These are phyloP conservation scores for Sporisorium graminicola DNA, from an alignment of 1,284 basidiomycete genomes.

Conservation along the genomic window DNA sequence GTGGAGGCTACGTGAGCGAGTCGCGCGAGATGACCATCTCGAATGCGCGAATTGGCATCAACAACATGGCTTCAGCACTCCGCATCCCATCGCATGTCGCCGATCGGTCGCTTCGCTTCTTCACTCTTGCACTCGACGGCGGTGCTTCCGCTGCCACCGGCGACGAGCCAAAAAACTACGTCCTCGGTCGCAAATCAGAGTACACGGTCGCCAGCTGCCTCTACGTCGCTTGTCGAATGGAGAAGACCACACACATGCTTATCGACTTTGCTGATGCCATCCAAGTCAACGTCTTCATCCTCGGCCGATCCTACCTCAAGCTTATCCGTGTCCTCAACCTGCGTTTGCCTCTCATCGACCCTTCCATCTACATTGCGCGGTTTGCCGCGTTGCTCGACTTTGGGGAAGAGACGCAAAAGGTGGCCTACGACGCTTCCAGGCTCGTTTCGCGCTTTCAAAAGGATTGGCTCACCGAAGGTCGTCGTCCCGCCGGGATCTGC, in stretches of 20 bases:
- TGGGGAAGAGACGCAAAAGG: constrained; percentile 89
- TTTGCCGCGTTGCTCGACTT: constrained; percentile 98
- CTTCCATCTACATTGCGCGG: constrained; percentile 95
- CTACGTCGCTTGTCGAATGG: constrained; percentile 92
- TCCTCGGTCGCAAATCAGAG: constrained; percentile 82
- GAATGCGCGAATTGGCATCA: constrained; percentile 85
- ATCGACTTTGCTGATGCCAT: constrained; percentile 84
- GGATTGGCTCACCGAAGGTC: constrained; percentile 97
- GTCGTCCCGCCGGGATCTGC: constrained; percentile 95
- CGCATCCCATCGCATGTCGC: constrained; percentile 83
- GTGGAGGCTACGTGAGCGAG: constrained; percentile 65
- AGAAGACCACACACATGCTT: constrained; percentile 92
- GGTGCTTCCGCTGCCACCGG: constrained; percentile 56
- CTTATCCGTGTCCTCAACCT: constrained; percentile 90
- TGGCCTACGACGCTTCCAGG: constrained; percentile 92
- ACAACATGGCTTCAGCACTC: constrained; percentile 82
- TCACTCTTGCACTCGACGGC: constrained; percentile 92
- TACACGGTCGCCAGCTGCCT: constrained; percentile 96
- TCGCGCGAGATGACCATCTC: constrained; percentile 85
- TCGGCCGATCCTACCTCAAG: constrained; percentile 95
- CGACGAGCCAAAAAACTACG: constrained; percentile 65
- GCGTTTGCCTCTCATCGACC: constrained; percentile 88
- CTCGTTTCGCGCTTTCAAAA: constrained; percentile 94
- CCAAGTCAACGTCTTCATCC: constrained; percentile 92
- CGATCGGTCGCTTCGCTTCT: constrained; percentile 86